phyloP scores from a whole-genome alignment of 2,329 filamentous ascomycete species.

The Fusarium sp. region DNA sequence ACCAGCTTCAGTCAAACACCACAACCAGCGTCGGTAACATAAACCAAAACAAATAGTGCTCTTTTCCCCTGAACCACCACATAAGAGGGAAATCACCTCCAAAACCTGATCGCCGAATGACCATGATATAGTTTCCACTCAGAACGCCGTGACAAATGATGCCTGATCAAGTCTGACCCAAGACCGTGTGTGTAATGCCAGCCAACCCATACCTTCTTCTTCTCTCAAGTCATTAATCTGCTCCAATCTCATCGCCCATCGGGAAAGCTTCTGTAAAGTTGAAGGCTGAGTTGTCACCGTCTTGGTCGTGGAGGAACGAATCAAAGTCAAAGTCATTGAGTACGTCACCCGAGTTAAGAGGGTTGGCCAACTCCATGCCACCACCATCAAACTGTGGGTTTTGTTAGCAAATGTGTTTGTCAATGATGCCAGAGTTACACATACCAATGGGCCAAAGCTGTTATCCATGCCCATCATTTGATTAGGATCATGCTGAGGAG shows the following conservation, averaged over 20 bases:
- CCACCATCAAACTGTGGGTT: slow-evolving; percentile 54
- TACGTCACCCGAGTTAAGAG: slow-evolving; percentile 66
- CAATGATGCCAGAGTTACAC: slow-evolving; percentile 41
- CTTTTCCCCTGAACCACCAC: slow-evolving; percentile 53
- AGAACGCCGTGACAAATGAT: slow-evolving; percentile 58
- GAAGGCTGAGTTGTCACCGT: slow-evolving; percentile 62
- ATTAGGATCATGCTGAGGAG: slow-evolving; percentile 41
- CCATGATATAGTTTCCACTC: slow-evolving; percentile 57
- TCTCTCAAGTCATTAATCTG: slow-evolving; percentile 59
- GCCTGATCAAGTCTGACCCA: slow-evolving; percentile 55
- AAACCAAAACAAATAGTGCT: slow-evolving; percentile 44
- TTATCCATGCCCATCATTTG: slow-evolving; percentile 63
- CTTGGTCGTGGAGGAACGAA: slow-evolving; percentile 72
- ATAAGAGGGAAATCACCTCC: slow-evolving; percentile 47
- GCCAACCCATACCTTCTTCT: slow-evolving; percentile 42
- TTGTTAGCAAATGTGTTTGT: slow-evolving; percentile 16
- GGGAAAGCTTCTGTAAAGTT: slow-evolving; percentile 66
- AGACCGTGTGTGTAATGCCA: slow-evolving; percentile 47
- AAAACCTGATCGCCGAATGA: slow-evolving; percentile 55
- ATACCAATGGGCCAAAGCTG: slow-evolving; percentile 58
- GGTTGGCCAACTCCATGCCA: slow-evolving; percentile 68
- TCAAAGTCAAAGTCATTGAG: slow-evolving; percentile 77
- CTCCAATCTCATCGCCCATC: slow-evolving; percentile 70
- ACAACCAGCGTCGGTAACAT: slow-evolving; percentile 39
- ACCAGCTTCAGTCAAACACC: slow-evolving; percentile 31